These are phyloP conservation scores for Colletotrichum endophyticum DNA, from an alignment of 2,329 filamentous ascomycete genomes.

Conservation along the genomic window DNA sequence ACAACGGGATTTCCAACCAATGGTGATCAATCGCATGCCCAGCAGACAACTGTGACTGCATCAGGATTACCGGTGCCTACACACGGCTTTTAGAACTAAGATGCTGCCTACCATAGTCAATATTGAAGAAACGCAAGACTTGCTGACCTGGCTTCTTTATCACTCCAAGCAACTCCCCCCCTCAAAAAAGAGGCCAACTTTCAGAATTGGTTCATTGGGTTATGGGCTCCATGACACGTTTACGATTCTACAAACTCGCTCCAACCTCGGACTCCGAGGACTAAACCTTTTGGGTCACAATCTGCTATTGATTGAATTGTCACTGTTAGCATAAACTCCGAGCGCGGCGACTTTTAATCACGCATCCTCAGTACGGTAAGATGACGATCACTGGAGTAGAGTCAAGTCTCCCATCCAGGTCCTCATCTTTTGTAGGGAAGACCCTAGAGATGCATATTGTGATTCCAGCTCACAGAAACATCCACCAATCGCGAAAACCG, in stretches of 20 bases:
- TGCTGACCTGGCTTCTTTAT: background rate
- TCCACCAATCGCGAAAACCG: background rate
- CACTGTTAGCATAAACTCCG: background rate
- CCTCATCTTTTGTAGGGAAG: background rate
- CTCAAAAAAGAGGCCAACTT: background rate
- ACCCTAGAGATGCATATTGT: background rate
- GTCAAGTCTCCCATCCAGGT: background rate
- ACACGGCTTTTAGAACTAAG: background rate
- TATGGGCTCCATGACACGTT: background rate
- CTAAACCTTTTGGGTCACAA: background rate
- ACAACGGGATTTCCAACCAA: background rate
- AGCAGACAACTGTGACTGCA: background rate
- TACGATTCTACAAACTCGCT: background rate
- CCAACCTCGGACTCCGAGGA: background rate
- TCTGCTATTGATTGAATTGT: background rate
- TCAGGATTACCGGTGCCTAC: background rate
- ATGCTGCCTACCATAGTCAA: background rate
- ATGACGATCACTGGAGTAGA: background rate
- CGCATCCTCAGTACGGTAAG: background rate
- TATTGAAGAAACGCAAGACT: background rate
- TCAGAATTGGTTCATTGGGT: background rate
- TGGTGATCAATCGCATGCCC: background rate
- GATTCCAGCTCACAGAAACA: background rate
- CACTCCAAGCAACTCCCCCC: background rate
- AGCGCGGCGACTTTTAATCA: background rate